Evolutionary conservation across 306 rosid genomes (phyloP), one percentile per base, ranked within the genome.

Genomic region (Comarum palustre): DNA sequence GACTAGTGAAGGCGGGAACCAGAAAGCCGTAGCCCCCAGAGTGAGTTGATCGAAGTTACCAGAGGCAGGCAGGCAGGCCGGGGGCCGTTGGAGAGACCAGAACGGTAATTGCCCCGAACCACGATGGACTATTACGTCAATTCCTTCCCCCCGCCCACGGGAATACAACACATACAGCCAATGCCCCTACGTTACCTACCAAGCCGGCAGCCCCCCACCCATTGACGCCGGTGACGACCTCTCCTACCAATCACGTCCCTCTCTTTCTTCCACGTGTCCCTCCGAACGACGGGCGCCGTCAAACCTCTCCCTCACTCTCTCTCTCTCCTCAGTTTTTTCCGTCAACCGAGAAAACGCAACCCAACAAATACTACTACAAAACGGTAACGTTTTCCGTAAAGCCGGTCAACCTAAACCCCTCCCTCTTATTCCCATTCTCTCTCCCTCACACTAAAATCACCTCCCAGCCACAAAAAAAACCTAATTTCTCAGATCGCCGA

Each of bases 401-500:
- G 87, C 95, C 95, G 92, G 89, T 86, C 83, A 87, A 77, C 71
- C 42, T 59, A 29, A 82, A 76, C 82, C 82, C 70, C 51, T 52
- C 41, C 20, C 52, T 50, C 71, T 46, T 6, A 16, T 6, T 4
- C 52, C 1, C n/a, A 42, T 42, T 50, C 57, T 66, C 78, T 29
- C 57, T 60, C 58, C 47, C 83, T 29, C 61, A 43, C 34, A 58
- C 64, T 77, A 36, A 68, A 66, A 19, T 41, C 59, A 31, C 54
- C n/a, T 62, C 70, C 34, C 70, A 15, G 58, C 46, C 63, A 39
- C 46, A 54, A 14, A 38, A 14, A 29, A 14, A 19, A 16, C 54
- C 54, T 25, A 70, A 22, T 8, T 71, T 61, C 29, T 54, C 79
- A 68, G 65, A 73, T 81, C 81, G 84, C 81, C 81, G 82, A 72